phyloP scores from a whole-genome alignment of 257 asterid genomes.

The Solanum verrucosum region DNA sequence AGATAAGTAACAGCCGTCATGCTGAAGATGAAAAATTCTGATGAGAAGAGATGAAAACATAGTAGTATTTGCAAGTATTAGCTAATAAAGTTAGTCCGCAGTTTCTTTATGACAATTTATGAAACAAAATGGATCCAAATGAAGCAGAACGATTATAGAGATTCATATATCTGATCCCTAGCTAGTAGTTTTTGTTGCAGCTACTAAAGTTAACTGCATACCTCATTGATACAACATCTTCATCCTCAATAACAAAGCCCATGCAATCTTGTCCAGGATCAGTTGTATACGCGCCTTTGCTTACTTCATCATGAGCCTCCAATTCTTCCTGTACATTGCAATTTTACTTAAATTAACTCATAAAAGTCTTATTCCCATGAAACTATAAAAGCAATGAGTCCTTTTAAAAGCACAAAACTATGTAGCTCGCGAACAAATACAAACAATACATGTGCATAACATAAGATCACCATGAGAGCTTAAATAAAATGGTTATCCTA shows the following conservation, averaged over 20 bases:
- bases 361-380: background rate
- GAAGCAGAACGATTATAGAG: background rate
- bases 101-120: background rate
- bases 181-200: background rate
- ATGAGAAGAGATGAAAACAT: background rate
- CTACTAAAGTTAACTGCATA: conserved; percentile 5
- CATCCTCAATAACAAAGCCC: conserved; percentile 90
- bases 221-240: conserved; percentile 98
- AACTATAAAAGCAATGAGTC: background rate
- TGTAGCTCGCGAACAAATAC: background rate
- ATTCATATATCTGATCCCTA: background rate
- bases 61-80: background rate
- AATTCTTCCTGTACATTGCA: conserved; percentile 55
- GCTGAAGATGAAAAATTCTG: conserved; percentile 32
- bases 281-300: conserved; percentile 93
- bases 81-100: background rate
- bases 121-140: background rate
- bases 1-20: conserved; percentile 88
- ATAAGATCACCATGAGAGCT: background rate
- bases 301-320: conserved; percentile 93
- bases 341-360: background rate
- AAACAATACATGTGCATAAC: background rate
- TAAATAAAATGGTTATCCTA: background rate
- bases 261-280: conserved; percentile 98
- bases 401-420: background rate